A percentile compares a stretch with the other conserved stretches of the same genome.
These are phyloP conservation scores for Juglanconis juglandina DNA, from an alignment of 2,329 filamentous ascomycete species.

Conservation along the genomic window DNA sequence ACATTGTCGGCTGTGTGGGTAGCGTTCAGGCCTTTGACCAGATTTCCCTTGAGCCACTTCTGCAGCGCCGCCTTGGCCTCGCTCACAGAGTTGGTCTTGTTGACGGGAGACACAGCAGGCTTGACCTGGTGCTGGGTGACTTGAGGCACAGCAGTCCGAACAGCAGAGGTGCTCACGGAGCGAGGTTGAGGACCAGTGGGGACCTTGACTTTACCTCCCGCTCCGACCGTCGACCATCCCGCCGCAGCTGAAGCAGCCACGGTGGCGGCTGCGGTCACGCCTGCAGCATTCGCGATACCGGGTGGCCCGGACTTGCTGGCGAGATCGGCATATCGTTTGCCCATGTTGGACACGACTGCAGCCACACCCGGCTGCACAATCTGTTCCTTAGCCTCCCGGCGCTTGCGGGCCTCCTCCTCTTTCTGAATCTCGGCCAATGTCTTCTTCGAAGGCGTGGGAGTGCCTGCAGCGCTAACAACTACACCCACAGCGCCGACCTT, in stretches of 20 bases:
- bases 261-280: slow-evolving; percentile 28
- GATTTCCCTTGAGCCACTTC: slow-evolving; percentile 82
- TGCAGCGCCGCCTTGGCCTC: slow-evolving; percentile 84
- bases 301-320: slow-evolving; percentile 65
- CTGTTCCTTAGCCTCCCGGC: slow-evolving; percentile 55
- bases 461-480: slow-evolving; percentile 22
- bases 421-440: slow-evolving; percentile 94
- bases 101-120: slow-evolving; percentile 32
- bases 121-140: slow-evolving; percentile 30
- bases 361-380: slow-evolving; percentile 47
- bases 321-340: slow-evolving; percentile 92
- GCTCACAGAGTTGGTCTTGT: slow-evolving; percentile 36
- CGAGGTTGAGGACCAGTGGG: slow-evolving; percentile 56
- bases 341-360: slow-evolving; percentile 43
- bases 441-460: slow-evolving; percentile 62
- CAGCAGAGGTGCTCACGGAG: slow-evolving; percentile 38
- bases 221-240: slow-evolving; percentile 94
- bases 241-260: slow-evolving; percentile 27
- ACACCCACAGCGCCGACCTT: slow-evolving; percentile 31
- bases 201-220: slow-evolving; percentile 84
- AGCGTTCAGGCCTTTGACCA: slow-evolving; percentile 66
- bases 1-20: slow-evolving; percentile 70
- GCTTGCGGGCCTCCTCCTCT: slow-evolving; percentile 89
- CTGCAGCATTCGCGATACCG: slow-evolving; percentile 34
- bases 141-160: slow-evolving; percentile 5